These are phyloP conservation scores for Coemansia sp. DNA, from an alignment of 192 early-diverging fungal genomes.

Conservation along the genomic window DNA sequence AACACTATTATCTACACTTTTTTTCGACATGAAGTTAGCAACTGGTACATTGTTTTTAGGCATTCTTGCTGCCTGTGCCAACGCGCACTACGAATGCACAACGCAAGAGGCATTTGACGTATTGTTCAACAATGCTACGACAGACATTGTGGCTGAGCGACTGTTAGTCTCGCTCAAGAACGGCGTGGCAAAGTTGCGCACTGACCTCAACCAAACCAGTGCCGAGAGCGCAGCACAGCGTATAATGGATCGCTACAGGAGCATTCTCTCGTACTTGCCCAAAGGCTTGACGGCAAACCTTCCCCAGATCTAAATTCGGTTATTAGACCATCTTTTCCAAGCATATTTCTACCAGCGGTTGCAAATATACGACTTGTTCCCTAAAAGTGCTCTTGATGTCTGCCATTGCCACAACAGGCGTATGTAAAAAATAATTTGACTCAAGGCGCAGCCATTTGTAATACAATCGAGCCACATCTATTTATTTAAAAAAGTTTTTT, in stretches of 20 bases:
- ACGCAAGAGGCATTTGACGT: slow-evolving; percentile 33
- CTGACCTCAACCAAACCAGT: slow-evolving; percentile 1
- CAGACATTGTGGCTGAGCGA: slow-evolving; percentile 14
- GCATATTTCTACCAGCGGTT: neutral
- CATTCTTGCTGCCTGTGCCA: neutral
- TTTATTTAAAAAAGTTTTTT: neutral
- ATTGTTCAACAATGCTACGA: slow-evolving; percentile 24
- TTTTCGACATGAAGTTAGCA: slow-evolving; percentile 22
- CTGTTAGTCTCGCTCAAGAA: slow-evolving; percentile 21
- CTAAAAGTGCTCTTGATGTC: neutral
- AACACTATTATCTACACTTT: neutral
- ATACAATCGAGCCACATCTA: neutral
- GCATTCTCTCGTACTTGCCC: slow-evolving; percentile 14
- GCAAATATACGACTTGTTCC: neutral
- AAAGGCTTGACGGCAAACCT: slow-evolving; percentile 7
- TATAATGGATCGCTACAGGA: slow-evolving; percentile 22
- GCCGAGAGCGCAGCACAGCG: slow-evolving; percentile 14
- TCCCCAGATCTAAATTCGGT: slow-evolving; percentile 5
- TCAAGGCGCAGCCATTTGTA: neutral
- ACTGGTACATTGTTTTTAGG: slow-evolving; percentile 1
- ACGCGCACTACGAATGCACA: slow-evolving; percentile 34
- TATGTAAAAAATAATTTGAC: neutral
- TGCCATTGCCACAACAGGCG: neutral
- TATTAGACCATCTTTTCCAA: neutral
- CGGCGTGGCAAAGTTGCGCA: slow-evolving; percentile 10